A percentile compares a stretch with the other conserved stretches of the same genome.
phyloP scores from a whole-genome alignment of 1,284 basidiomycete species.

The Ceratobasidium theobromae region DNA sequence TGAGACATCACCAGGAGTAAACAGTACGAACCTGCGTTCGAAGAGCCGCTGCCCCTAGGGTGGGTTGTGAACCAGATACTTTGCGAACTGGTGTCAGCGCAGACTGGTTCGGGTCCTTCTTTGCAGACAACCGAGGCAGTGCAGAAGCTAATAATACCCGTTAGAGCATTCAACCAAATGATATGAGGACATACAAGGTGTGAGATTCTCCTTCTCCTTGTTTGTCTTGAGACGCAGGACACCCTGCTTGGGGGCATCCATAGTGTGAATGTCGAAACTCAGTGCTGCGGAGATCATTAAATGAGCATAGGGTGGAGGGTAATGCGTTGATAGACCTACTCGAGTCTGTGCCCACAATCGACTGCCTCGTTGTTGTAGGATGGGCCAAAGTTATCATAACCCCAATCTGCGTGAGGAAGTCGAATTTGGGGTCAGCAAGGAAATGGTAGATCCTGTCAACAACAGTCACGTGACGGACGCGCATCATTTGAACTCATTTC shows the following conservation, averaged over 20 bases:
- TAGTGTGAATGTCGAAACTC: slow-evolving; percentile 11
- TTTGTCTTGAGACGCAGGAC: slow-evolving; percentile 20
- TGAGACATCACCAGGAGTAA: neutral
- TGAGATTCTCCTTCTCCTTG: slow-evolving; percentile 27
- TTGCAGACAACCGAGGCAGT: slow-evolving; percentile 9
- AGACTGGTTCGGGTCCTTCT: slow-evolving; percentile 4
- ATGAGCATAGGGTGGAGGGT: neutral
- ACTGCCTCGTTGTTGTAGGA: slow-evolving; percentile 17
- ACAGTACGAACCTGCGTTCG: neutral
- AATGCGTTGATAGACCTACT: neutral
- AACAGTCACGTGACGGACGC: slow-evolving; percentile 21
- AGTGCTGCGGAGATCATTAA: neutral
- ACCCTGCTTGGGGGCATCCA: slow-evolving; percentile 31
- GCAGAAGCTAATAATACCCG: neutral
- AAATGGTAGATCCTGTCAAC: slow-evolving; percentile 18
- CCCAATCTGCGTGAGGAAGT: neutral
- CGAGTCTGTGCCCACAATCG: neutral
- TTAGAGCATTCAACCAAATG: neutral
- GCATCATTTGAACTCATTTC: slow-evolving; percentile 8
- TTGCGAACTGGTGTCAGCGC: neutral
- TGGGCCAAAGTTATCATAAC: slow-evolving; percentile 14
- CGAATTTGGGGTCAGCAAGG: neutral
- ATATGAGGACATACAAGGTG: neutral
- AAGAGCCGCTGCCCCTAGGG: slow-evolving; percentile 20
- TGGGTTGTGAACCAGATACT: slow-evolving; percentile 26